Evolutionary conservation across 768 basidiomycete genomes (phyloP).

Genomic region (Artomyces pyxidatus): DNA sequence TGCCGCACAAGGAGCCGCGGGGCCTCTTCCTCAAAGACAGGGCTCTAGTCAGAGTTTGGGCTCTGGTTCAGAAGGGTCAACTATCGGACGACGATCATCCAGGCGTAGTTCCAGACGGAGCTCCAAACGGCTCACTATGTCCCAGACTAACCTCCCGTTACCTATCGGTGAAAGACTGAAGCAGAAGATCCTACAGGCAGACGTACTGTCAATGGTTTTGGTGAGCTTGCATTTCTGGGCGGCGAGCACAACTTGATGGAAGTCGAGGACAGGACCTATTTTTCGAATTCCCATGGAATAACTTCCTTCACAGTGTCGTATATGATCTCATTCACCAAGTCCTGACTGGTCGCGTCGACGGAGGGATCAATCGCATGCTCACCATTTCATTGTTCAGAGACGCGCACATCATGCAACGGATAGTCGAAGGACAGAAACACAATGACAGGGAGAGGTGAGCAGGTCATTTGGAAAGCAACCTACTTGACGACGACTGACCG

Average conservation of each 20-base stretch:
- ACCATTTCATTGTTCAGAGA: conserved; percentile 82
- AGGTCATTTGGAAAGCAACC: too few species aligned
- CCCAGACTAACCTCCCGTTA: conserved; percentile 29
- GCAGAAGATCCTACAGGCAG: conserved; percentile 62
- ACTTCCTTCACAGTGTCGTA: conserved; percentile 93
- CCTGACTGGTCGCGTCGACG: conserved; percentile 78
- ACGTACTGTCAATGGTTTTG: conserved; percentile 67
- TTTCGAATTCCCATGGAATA: conserved; percentile 96
- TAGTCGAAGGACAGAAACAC: conserved; percentile 75
- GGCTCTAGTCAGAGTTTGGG: conserved; percentile 11
- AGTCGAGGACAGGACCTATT: conserved; percentile 79
- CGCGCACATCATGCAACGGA: conserved; percentile 72
- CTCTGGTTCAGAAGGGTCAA: conserved; percentile 14
- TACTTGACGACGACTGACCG: too few species aligned
- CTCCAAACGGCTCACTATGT: conserved; percentile 37
- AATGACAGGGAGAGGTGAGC: conserved; percentile 73
- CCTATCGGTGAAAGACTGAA: conserved; percentile 79
- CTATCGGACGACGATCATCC: conserved; percentile 30
- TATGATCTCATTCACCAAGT: conserved; percentile 96
- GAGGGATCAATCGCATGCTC: conserved; percentile 79
- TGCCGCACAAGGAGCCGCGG: background rate
- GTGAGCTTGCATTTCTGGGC: conserved; percentile 32
- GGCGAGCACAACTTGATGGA: conserved; percentile 87
- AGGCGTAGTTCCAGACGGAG: conserved; percentile 52
- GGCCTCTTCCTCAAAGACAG: conserved; percentile 7